Conservation (phyloP, 2,329 filamentous ascomycete species). For the Cordyceps cateniannulata region DNA sequence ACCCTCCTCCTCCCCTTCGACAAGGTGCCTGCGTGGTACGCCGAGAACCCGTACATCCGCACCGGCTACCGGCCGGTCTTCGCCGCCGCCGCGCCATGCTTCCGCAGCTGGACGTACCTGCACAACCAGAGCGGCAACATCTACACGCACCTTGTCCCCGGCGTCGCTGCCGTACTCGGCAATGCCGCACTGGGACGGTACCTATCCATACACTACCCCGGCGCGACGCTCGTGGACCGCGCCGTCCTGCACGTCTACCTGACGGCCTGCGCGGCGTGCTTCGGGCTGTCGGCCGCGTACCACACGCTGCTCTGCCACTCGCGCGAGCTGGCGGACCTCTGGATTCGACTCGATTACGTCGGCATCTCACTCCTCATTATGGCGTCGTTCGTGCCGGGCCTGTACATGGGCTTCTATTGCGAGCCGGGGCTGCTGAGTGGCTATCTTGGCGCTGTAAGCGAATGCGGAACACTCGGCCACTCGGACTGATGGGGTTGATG, state of each 20-base stretch:
- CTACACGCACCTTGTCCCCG: conserved; percentile 35
- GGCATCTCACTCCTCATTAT: conserved; percentile 32
- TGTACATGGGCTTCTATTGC: conserved; percentile 36
- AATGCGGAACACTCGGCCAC: not conserved
- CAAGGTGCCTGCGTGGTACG: conserved; percentile 35
- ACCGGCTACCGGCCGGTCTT: conserved; percentile 37
- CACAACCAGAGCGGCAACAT: conserved; percentile 30
- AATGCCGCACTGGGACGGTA: conserved; percentile 21
- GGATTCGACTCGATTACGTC: conserved; percentile 32
- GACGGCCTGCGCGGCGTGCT: conserved; percentile 28
- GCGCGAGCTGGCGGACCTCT: conserved; percentile 24
- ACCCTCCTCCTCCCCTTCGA: conserved; percentile 18
- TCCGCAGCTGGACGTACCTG: conserved; percentile 34
- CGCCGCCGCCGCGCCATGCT: conserved; percentile 27
- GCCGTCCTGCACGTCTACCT: conserved; percentile 35
- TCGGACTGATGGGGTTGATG: not conserved
- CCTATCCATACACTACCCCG: conserved; percentile 24
- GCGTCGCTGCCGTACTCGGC: conserved; percentile 26
- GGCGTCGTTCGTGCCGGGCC: conserved; percentile 31
- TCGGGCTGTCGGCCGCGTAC: conserved; percentile 31
- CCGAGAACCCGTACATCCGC: conserved; percentile 34
- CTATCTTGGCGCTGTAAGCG: conserved; percentile 23
- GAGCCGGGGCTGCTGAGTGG: conserved; percentile 24
- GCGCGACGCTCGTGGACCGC: conserved; percentile 26
- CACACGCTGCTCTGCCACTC: conserved; percentile 36